These are phyloP conservation scores for Candolleomyces aberdarensis DNA, from an alignment of 768 basidiomycete species.

Conservation along the genomic window DNA sequence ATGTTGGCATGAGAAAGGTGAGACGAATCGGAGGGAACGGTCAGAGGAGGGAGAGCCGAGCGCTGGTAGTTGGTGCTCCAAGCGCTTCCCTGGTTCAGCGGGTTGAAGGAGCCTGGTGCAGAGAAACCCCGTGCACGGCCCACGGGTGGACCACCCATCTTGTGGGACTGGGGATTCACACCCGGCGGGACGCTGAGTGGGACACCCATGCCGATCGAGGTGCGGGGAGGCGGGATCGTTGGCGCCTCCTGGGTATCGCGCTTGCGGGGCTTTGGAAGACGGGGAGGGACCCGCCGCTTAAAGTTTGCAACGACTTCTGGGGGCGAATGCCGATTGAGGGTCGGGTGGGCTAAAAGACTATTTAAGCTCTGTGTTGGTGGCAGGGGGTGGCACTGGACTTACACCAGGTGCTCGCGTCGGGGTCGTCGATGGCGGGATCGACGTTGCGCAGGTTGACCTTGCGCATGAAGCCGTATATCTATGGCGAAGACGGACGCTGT, in stretches of 20 bases:
- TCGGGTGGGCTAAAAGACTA: slow-evolving; percentile 69
- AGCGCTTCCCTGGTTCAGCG: slow-evolving; percentile 56
- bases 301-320: slow-evolving; percentile 91
- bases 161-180: slow-evolving; percentile 32
- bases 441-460: slow-evolving; percentile 95
- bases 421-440: slow-evolving; percentile 92
- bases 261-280: slow-evolving; percentile 84
- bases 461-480: slow-evolving; percentile 99
- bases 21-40: slow-evolving; percentile 74
- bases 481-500: slow-evolving; percentile 4
- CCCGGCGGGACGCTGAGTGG: slow-evolving; percentile 62
- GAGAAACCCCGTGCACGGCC: slow-evolving; percentile 76
- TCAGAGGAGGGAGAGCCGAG: slow-evolving; percentile 73
- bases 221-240: slow-evolving; percentile 71
- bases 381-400: slow-evolving; percentile 34
- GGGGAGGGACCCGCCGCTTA: slow-evolving; percentile 93
- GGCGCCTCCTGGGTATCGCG: slow-evolving; percentile 70
- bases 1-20: slow-evolving; percentile 55
- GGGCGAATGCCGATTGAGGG: slow-evolving; percentile 86
- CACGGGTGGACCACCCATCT: slow-evolving; percentile 33
- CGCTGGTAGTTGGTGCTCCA: slow-evolving; percentile 58
- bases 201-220: slow-evolving; percentile 72
- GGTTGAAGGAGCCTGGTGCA: slow-evolving; percentile 77
- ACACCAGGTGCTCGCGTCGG: slow-evolving; percentile 98
- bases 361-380: slow-evolving; percentile 3